Percentiles rank a stretch among this genome's conserved stretches.
These are phyloP conservation scores for Leccinum ochraceum DNA, from an alignment of 768 basidiomycete species.

Conservation along the genomic window DNA sequence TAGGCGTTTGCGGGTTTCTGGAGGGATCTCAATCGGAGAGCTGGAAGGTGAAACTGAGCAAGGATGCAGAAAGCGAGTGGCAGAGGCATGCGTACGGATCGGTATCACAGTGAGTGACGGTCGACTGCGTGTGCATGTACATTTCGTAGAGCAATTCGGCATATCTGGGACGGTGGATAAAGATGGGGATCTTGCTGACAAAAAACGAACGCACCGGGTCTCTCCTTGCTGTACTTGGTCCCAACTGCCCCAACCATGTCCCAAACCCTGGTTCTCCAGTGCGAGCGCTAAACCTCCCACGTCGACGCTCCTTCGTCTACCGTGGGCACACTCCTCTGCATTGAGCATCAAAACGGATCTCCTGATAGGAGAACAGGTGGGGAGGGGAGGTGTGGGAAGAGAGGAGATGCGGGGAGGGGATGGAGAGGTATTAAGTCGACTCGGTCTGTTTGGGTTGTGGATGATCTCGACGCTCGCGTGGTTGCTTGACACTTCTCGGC, in stretches of 20 bases:
- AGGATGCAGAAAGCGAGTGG: not conserved
- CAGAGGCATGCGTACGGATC: constrained; percentile 24
- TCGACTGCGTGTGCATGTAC: constrained; percentile 75
- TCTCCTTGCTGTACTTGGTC: constrained; percentile 48
- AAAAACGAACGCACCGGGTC: constrained; percentile 45
- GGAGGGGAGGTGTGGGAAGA: not conserved
- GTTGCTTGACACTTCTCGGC: constrained; percentile 35
- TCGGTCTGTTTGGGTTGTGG: constrained; percentile 20
- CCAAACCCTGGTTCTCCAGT: constrained; percentile 57
- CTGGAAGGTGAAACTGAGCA: constrained; percentile 33
- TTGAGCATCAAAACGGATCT: constrained; percentile 23
- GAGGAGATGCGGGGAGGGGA: constrained; percentile 5
- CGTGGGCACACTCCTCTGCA: constrained; percentile 31
- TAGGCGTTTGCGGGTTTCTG: constrained; percentile 56
- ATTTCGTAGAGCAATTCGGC: constrained; percentile 86
- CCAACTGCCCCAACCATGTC: constrained; percentile 72
- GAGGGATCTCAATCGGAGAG: constrained; percentile 48
- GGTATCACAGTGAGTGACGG: constrained; percentile 55
- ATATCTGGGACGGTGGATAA: constrained; percentile 44
- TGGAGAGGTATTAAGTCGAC: constrained; percentile 8
- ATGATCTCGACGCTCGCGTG: constrained; percentile 39
- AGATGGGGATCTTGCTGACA: not conserved
- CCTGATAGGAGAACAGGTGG: not conserved
- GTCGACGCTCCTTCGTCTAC: constrained; percentile 78
- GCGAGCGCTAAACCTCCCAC: constrained; percentile 87